Conservation (phyloP, 768 basidiomycete genomes). For the Pisolithus marmoratus region DNA sequence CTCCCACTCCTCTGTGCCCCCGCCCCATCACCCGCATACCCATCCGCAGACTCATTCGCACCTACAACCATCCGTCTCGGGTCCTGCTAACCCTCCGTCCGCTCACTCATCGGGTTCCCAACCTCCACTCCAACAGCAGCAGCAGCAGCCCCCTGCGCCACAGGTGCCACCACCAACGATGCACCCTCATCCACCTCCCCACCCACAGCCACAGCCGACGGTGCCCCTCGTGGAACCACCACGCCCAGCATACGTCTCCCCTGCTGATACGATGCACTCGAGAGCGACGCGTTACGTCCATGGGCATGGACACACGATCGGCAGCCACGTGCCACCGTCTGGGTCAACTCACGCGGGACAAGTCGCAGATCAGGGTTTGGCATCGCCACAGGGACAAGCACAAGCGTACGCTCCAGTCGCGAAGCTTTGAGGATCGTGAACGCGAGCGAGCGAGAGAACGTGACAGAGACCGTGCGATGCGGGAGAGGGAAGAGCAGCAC, state of each 20-base stretch:
- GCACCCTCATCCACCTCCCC: background rate
- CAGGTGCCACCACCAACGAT: slow-evolving; percentile 1
- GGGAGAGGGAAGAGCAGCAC: slow-evolving; percentile 13
- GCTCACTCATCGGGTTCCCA: slow-evolving; percentile 8
- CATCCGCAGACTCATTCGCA: slow-evolving; percentile 7
- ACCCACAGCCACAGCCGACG: slow-evolving; percentile 5
- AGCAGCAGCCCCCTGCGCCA: slow-evolving; percentile 16
- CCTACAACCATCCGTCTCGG: background rate
- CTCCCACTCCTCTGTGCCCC: background rate
- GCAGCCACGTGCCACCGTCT: background rate
- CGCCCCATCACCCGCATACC: background rate
- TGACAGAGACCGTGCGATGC: slow-evolving; percentile 15
- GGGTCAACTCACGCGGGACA: background rate
- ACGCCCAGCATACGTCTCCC: slow-evolving; percentile 21
- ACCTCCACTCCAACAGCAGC: slow-evolving; percentile 15
- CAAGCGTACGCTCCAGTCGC: background rate
- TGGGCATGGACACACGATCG: background rate
- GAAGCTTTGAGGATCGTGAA: slow-evolving; percentile 16
- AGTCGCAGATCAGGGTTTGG: background rate
- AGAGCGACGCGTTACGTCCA: slow-evolving; percentile 13
- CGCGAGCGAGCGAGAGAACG: slow-evolving; percentile 17
- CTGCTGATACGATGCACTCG: slow-evolving; percentile 25
- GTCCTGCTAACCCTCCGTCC: background rate
- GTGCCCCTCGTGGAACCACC: slow-evolving; percentile 15
- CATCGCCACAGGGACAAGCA: background rate